These are phyloP conservation scores for Theobroma grandiflorum DNA, from an alignment of 441 rosid genomes.

Conservation along the genomic window DNA sequence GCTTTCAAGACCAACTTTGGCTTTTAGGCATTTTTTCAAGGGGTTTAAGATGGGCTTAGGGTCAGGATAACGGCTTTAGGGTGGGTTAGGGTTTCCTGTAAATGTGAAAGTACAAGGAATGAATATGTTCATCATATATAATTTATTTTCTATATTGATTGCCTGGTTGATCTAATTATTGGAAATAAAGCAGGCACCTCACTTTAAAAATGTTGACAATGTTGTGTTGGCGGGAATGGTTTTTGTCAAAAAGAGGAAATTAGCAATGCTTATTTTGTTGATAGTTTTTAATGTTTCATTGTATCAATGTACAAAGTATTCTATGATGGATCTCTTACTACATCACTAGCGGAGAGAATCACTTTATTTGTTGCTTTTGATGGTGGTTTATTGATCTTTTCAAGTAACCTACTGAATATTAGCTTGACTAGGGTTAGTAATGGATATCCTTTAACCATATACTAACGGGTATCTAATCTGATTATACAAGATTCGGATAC, in stretches of 20 bases:
- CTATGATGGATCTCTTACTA: slow-evolving; percentile 50
- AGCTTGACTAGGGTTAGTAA: slow-evolving; percentile 54
- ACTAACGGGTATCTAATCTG: too few relatives aligned
- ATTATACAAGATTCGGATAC: too few relatives aligned
- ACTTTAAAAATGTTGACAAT: slow-evolving; percentile 23
- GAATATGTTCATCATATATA: neutral
- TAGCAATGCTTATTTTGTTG: slow-evolving; percentile 41
- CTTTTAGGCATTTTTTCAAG: too few relatives aligned
- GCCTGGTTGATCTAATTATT: slow-evolving; percentile 34
- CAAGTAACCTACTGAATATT: slow-evolving; percentile 95
- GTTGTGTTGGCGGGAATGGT: neutral
- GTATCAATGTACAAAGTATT: slow-evolving; percentile 43
- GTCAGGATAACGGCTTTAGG: too few relatives aligned
- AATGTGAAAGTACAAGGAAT: neutral
- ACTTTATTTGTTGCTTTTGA: slow-evolving; percentile 63
- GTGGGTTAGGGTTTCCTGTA: neutral
- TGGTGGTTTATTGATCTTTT: slow-evolving; percentile 97
- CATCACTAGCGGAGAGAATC: slow-evolving; percentile 46
- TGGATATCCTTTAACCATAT: too few relatives aligned
- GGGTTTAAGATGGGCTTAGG: too few relatives aligned
- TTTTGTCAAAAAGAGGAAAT: slow-evolving; percentile 37
- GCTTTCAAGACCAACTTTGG: too few relatives aligned
- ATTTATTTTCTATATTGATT: neutral
- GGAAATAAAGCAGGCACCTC: slow-evolving; percentile 19
- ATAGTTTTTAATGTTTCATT: slow-evolving; percentile 27